Evolutionary conservation across 2,329 filamentous ascomycete species (phyloP), one percentile per base, ranked within the genome.

Genomic region (Dothistroma septosporum): DNA sequence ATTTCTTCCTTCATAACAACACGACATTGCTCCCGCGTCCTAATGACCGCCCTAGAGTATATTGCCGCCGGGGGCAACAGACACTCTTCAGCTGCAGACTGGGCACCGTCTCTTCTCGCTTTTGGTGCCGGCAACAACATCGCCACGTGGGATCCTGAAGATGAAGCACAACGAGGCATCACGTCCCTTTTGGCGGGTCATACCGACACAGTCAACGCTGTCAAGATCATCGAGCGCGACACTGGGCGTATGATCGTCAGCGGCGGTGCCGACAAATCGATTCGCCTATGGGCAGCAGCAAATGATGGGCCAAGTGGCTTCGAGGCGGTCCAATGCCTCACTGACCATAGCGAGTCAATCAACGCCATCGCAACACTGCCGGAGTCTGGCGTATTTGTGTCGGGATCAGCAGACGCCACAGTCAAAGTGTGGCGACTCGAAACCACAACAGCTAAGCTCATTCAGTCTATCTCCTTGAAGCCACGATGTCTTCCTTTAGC

Each of bases 71-170:
- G 94, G 62, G 93, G 91, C 52, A 99, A 97, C 76, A 84, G 93
- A 69, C 91, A 97, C 70, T 89, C 93, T 19, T 87, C 88, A 16
- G 90, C 91, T 31, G 92, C 93, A 31, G 93, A 97, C 77, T 99
- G 94, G 94, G 78, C 82, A 19, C 71, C 74, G 64, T 90, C 89
- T 10, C 74, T 92, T 49, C 80, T 99, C 57, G 94, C 92, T 32
- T 99, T 91, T 78, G 94, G 94, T 33, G 88, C 92, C 9, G 91
- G 95, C 76, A 87, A 87, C 68, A 94, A 94, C 76, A 83, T 99
- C 68, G 93, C 92, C 48, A 73, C 97, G 46, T 99, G 94, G 94
- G 81, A 86, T 72, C 92, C 92, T 14, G 59, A 83, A 76, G 78
- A 82, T 60, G 65, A 72, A 32, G 67, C 73, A 31, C 69, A 78